These are phyloP conservation scores for Calonectria pteridis DNA, from an alignment of 2,329 filamentous ascomycete species.

Conservation along the genomic window DNA sequence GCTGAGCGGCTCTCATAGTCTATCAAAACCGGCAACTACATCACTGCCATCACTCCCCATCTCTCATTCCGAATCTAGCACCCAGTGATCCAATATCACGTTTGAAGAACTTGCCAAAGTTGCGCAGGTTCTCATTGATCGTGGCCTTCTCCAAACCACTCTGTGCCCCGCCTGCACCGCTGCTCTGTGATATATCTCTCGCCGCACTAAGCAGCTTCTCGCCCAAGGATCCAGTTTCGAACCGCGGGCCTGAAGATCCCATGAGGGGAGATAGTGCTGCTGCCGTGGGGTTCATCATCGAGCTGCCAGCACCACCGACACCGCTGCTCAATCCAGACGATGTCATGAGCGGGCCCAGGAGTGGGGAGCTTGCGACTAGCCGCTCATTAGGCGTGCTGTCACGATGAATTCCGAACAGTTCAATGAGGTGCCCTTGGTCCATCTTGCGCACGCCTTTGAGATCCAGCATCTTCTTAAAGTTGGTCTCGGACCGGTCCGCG, in stretches of 20 bases:
- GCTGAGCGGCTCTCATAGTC: neutral
- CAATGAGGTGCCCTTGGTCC: constrained; percentile 85
- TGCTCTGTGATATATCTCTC: constrained; percentile 79
- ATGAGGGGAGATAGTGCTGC: constrained; percentile 51
- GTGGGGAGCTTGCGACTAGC: constrained; percentile 76
- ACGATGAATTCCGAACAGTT: constrained; percentile 85
- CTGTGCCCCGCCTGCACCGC: constrained; percentile 50
- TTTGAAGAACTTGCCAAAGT: constrained; percentile 96
- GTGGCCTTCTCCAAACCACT: constrained; percentile 71
- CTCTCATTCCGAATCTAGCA: constrained; percentile 76
- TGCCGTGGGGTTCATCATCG: constrained; percentile 57
- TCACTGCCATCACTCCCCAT: constrained; percentile 54
- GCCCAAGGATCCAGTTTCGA: constrained; percentile 86
- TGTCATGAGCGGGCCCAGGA: constrained; percentile 76
- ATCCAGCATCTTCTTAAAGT: constrained; percentile 96
- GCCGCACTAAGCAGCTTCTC: constrained; percentile 91
- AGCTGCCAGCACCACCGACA: constrained; percentile 48
- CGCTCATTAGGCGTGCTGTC: constrained; percentile 80
- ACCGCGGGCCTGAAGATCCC: constrained; percentile 62
- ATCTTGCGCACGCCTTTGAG: constrained; percentile 90
- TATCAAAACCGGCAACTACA: neutral
- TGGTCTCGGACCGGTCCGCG: constrained; percentile 89
- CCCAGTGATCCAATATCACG: constrained; percentile 85
- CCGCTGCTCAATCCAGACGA: constrained; percentile 54
- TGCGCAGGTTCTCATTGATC: constrained; percentile 94